Percentiles rank a stretch among this genome's conserved stretches.
Evolutionary conservation across 352 stramenopile species (phyloP).

Genomic region (Globisporangium canariense): DNA sequence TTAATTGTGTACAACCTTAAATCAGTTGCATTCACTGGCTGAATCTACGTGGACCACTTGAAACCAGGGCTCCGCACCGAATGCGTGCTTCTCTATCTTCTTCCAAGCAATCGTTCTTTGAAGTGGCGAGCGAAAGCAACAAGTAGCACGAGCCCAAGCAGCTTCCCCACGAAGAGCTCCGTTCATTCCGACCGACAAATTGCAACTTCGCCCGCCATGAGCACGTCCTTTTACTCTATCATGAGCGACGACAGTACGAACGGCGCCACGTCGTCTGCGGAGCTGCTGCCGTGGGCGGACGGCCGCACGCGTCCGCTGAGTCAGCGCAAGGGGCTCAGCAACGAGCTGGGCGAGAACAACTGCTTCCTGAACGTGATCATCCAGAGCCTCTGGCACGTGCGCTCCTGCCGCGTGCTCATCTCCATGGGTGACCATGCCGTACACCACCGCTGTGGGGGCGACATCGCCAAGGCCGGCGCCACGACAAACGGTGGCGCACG

Average conservation of each 20-base stretch:
- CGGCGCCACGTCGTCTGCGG: not conserved
- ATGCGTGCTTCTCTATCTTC: not conserved
- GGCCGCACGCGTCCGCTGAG: conserved; percentile 23
- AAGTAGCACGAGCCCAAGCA: not conserved
- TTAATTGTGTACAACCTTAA: no score
- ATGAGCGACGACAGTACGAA: not conserved
- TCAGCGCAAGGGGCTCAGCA: conserved; percentile 77
- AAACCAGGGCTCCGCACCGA: not conserved
- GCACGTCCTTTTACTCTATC: not conserved
- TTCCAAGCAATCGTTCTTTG: not conserved
- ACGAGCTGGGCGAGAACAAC: conserved; percentile 86
- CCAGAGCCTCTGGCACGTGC: conserved; percentile 88
- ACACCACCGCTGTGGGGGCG: conserved; percentile 54
- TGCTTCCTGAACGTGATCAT: conserved; percentile 92
- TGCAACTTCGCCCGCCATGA: not conserved
- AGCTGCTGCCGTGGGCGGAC: conserved; percentile 10
- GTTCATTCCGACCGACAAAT: not conserved
- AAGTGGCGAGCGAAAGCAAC: not conserved
- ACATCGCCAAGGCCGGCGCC: conserved; percentile 26
- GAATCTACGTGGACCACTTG: not conserved
- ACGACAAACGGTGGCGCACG: not conserved
- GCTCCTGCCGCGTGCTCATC: conserved; percentile 80
- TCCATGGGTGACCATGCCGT: conserved; percentile 72
- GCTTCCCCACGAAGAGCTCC: not conserved
- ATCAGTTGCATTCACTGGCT: not conserved